Conservation (phyloP, 352 stramenopile genomes). For the Phytophthora citricola region DNA sequence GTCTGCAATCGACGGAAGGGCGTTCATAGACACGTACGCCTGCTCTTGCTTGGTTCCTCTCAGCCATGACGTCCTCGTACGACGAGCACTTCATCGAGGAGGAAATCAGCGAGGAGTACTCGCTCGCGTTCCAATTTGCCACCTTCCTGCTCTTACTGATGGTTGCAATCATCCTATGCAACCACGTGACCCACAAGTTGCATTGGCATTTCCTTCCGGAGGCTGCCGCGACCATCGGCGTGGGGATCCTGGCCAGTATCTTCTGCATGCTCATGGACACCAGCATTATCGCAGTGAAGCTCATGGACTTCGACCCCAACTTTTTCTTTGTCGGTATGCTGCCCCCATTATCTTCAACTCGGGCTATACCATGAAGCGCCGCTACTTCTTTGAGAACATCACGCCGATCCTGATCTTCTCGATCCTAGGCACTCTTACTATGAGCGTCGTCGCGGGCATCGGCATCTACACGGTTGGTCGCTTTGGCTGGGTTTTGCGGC, state of each 20-base stretch:
- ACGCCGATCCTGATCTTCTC: slow-evolving; percentile 91
- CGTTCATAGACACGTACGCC: slow-evolving; percentile 1
- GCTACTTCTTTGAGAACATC: slow-evolving; percentile 94
- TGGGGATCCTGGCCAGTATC: slow-evolving; percentile 65
- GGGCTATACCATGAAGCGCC: slow-evolving; percentile 91
- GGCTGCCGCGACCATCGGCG: slow-evolving; percentile 67
- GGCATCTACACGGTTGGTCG: slow-evolving; percentile 77
- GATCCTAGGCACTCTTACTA: slow-evolving; percentile 91
- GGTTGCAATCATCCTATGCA: slow-evolving; percentile 80
- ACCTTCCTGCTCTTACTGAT: slow-evolving; percentile 80
- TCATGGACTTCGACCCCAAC: slow-evolving; percentile 91
- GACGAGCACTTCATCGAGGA: slow-evolving; percentile 31
- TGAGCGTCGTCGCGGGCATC: slow-evolving; percentile 85
- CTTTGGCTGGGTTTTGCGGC: slow-evolving; percentile 66
- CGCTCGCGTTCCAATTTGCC: slow-evolving; percentile 80
- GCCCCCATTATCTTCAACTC: slow-evolving; percentile 96
- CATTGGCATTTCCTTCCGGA: slow-evolving; percentile 82
- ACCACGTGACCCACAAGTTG: slow-evolving; percentile 77
- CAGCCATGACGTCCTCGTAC: slow-evolving; percentile 25
- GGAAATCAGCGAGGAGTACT: slow-evolving; percentile 78
- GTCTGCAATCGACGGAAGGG: slow-evolving; percentile 20
- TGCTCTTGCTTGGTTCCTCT: background rate
- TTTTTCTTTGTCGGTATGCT: slow-evolving; percentile 95
- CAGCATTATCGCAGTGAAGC: slow-evolving; percentile 68
- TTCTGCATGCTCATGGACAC: slow-evolving; percentile 68